Conservation (phyloP, 208 protist species). For the Trypanosoma platydactyli region DNA sequence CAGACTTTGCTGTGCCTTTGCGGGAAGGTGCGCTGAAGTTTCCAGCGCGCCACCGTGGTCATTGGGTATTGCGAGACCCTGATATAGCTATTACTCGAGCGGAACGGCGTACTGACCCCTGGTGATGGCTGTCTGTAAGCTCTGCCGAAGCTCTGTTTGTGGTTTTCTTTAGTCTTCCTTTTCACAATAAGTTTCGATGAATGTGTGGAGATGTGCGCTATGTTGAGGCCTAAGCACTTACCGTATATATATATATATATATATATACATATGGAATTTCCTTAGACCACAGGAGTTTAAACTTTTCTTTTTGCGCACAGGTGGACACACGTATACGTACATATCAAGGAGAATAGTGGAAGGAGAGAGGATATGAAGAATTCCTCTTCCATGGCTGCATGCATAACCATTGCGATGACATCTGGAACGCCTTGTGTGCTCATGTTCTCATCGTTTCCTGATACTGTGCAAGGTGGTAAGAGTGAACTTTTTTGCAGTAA, state of each 20-base stretch:
- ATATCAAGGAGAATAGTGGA: neutral
- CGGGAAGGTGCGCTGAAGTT: slow-evolving; percentile 56
- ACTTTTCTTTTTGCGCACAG: neutral
- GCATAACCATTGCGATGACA: slow-evolving; percentile 39
- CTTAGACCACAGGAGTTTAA: too few relatives aligned
- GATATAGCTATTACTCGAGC: slow-evolving; percentile 83
- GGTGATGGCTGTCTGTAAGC: slow-evolving; percentile 35
- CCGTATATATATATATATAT: too few relatives aligned
- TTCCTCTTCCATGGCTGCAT: neutral
- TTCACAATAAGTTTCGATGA: neutral
- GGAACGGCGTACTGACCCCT: slow-evolving; percentile 78
- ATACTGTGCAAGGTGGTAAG: neutral
- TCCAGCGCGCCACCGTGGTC: slow-evolving; percentile 60
- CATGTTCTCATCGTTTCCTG: slow-evolving; percentile 15
- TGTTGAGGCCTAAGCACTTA: neutral
- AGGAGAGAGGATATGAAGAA: slow-evolving; percentile 1
- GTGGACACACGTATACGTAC: neutral
- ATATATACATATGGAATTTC: too few relatives aligned
- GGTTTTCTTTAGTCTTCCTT: neutral
- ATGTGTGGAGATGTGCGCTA: neutral
- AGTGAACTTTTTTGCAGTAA: slow-evolving; percentile 3
- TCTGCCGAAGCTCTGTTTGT: neutral
- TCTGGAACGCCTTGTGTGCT: slow-evolving; percentile 29
- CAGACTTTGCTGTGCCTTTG: slow-evolving; percentile 42
- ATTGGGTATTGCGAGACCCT: slow-evolving; percentile 88